Percentiles rank a stretch among this genome's conserved stretches.
Conservation (phyloP, 1,284 basidiomycete species). For the Megacollybia platyphylla region DNA sequence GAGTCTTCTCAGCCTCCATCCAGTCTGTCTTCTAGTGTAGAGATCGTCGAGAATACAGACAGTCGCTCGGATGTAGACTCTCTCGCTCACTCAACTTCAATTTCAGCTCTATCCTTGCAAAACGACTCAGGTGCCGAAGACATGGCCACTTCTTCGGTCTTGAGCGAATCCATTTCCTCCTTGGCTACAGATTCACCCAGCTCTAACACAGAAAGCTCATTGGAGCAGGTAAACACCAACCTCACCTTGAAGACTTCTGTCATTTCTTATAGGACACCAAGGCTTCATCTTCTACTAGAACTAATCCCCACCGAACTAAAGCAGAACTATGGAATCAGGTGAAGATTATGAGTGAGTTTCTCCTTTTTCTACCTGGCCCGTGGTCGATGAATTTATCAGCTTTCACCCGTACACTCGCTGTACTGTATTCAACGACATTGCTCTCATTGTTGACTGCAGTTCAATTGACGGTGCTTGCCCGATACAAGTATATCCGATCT, state of each 20-base stretch:
- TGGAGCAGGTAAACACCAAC: background rate
- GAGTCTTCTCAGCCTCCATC: conserved; percentile 17
- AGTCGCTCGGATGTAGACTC: conserved; percentile 39
- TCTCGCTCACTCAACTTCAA: conserved; percentile 17
- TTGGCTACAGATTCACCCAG: background rate
- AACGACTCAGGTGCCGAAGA: conserved; percentile 13
- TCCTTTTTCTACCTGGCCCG: conserved; percentile 4
- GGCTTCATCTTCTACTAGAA: background rate
- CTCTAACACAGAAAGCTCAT: background rate
- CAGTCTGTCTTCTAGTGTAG: conserved; percentile 32
- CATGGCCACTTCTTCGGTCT: conserved; percentile 13
- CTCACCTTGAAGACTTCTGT: background rate
- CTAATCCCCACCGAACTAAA: conserved; percentile 21
- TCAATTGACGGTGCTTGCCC: conserved; percentile 77
- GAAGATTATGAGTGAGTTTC: conserved; percentile 59
- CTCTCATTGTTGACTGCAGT: conserved; percentile 73
- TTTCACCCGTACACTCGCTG: conserved; percentile 77
- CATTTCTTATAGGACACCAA: background rate
- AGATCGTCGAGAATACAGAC: conserved; percentile 25
- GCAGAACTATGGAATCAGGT: conserved; percentile 76
- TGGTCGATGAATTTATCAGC: conserved; percentile 27
- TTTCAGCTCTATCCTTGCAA: conserved; percentile 8
- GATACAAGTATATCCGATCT: conserved; percentile 68
- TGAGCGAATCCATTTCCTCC: background rate
- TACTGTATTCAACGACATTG: conserved; percentile 72